These are phyloP conservation scores for Orbilia quercus DNA, from an alignment of 2,329 filamentous ascomycete genomes.

Conservation along the genomic window DNA sequence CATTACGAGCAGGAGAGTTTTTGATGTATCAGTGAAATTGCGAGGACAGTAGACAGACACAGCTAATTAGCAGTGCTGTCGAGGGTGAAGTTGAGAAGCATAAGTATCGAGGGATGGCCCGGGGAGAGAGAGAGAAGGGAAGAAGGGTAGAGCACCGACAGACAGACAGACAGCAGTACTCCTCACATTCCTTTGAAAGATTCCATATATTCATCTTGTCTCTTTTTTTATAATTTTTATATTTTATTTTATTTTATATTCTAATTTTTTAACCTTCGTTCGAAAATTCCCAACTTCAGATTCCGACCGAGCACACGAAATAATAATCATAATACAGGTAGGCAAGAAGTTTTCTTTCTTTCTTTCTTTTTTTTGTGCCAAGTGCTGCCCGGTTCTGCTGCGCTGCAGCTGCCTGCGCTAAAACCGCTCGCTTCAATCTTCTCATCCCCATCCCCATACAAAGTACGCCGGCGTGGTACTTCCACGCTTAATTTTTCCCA, in stretches of 20 bases:
- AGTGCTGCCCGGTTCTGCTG: no score
- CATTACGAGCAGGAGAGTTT: constrained; percentile 42
- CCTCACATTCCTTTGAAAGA: no score
- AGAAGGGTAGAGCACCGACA: constrained; percentile 21
- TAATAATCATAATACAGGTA: no score
- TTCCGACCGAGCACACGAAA: no score
- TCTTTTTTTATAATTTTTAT: no score
- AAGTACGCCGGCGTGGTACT: no score
- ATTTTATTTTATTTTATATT: background rate
- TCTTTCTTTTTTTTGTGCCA: constrained; percentile 7
- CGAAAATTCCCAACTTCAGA: no score
- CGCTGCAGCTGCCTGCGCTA: constrained; percentile 57
- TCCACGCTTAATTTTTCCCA: constrained; percentile 54
- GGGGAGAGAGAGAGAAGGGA: constrained; percentile 6
- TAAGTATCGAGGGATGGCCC: constrained; percentile 39
- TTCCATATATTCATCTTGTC: no score
- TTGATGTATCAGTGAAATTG: constrained; percentile 44
- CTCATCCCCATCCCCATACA: no score
- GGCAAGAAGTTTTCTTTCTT: constrained; percentile 22
- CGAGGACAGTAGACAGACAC: constrained; percentile 8
- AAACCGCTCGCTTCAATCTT: constrained; percentile 57
- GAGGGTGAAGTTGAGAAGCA: no score
- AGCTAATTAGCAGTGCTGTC: no score
- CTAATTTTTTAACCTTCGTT: background rate
- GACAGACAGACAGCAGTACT: no score